Conservation (phyloP, 805 yeast species). For the Candida yuanshanica region DNA sequence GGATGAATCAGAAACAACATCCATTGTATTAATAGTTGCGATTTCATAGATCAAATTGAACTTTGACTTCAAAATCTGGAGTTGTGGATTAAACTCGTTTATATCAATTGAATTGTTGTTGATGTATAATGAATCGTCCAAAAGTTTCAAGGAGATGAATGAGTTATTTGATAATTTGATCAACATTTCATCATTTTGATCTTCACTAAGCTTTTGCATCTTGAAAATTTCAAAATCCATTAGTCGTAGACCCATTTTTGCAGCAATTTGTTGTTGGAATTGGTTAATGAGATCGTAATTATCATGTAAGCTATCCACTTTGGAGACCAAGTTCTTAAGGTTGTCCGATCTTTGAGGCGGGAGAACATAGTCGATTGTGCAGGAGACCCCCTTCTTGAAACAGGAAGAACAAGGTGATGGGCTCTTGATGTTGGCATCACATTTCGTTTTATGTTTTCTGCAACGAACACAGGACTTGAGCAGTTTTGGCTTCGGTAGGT, state of each 20-base stretch:
- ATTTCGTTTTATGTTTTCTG: slow-evolving; percentile 60
- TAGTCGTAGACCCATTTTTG: slow-evolving; percentile 8
- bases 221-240: slow-evolving; percentile 18
- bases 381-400: slow-evolving; percentile 41
- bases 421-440: slow-evolving; percentile 47
- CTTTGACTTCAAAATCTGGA: background rate
- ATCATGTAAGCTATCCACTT: slow-evolving; percentile 13
- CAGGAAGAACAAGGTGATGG: slow-evolving; percentile 59
- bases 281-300: slow-evolving; percentile 10
- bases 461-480: slow-evolving; percentile 60
- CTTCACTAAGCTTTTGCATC: background rate
- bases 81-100: background rate
- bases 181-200: background rate
- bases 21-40: background rate
- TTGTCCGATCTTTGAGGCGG: slow-evolving; percentile 38
- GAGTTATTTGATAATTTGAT: slow-evolving; percentile 11
- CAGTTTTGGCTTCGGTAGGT: slow-evolving; percentile 32
- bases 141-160: slow-evolving; percentile 10
- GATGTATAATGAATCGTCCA: background rate
- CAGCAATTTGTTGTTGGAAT: slow-evolving; percentile 10
- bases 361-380: slow-evolving; percentile 50
- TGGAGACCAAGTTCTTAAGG: slow-evolving; percentile 17
- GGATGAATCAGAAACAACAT: background rate
- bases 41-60: background rate
- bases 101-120: background rate